Conservation (phyloP, 768 basidiomycete genomes). For the Holtermannia corniformis region DNA sequence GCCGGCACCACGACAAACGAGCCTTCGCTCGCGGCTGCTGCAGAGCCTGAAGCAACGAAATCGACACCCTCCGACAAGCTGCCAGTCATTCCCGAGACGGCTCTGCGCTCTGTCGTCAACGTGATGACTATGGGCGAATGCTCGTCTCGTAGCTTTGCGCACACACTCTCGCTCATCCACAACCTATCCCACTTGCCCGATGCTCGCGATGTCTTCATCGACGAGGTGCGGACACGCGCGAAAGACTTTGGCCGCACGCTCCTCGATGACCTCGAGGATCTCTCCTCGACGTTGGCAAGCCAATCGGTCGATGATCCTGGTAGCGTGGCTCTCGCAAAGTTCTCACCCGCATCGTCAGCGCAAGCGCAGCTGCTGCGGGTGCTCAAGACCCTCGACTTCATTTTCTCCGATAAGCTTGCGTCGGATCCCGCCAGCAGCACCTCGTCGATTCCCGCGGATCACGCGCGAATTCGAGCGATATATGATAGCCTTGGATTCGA, state of each 20-base stretch:
- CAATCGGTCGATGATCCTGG: slow-evolving; percentile 50
- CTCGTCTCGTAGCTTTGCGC: slow-evolving; percentile 89
- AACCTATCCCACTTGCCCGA: slow-evolving; percentile 81
- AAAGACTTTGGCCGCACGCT: slow-evolving; percentile 76
- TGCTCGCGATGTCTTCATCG: slow-evolving; percentile 76
- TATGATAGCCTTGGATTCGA: slow-evolving; percentile 88
- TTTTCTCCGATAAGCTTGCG: slow-evolving; percentile 47
- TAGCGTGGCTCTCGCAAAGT: slow-evolving; percentile 64
- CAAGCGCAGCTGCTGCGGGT: slow-evolving; percentile 95
- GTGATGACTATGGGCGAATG: slow-evolving; percentile 97
- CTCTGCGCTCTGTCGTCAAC: slow-evolving; percentile 88
- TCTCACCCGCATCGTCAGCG: slow-evolving; percentile 84
- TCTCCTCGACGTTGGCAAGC: slow-evolving; percentile 55
- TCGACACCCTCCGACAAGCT: neutral
- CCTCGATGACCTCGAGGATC: slow-evolving; percentile 64
- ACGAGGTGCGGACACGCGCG: slow-evolving; percentile 74
- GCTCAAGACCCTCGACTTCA: slow-evolving; percentile 94
- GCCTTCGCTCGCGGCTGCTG: neutral
- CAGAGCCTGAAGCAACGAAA: neutral
- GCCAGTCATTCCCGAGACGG: slow-evolving; percentile 73
- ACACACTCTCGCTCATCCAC: slow-evolving; percentile 83
- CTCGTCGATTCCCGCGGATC: slow-evolving; percentile 7
- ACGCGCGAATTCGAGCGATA: slow-evolving; percentile 57
- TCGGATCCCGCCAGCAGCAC: too few relatives aligned
- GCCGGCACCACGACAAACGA: neutral